Base-by-base conservation (phyloP, 805 yeast species). In the Zygosaccharomyces lentus region DNA sequence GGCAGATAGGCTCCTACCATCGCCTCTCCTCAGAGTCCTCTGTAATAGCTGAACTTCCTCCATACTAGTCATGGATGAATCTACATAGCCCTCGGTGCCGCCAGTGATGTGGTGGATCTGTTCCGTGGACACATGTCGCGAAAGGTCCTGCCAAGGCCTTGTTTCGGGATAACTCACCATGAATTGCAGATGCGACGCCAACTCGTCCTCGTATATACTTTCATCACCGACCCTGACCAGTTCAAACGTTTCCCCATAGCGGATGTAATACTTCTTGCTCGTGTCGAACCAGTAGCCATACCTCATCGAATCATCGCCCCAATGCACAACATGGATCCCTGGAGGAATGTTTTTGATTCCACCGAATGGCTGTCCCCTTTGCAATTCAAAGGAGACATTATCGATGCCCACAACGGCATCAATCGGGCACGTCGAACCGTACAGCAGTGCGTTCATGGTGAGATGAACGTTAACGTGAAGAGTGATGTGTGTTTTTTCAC, bases 201-300 rank as follows among this genome's bases (percentile, higher is more conserved):
- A 17, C 24, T 45, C 41, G 25, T 24, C 36, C 4, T 48, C 50
- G 34, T 41, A 57, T 31, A 51, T 55, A 7, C 25, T 23, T 0
- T 21, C 26, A 35, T 53, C 54, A 16, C 23, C 10, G 34, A 55
- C 62, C 12, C 29, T 25, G 16, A 34, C 10, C 38, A 58, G 26
- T 17, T 50, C 47, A 47, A 51, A 61, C n/a, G 27, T 35, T 2
- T 34, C 45, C 40, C 56, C 49, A 43, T 53, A 57, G n/a, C 42
- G 37, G 15, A 61, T 39, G n/a, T 34, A 40, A 9, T 34, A 32
- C 4, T 37, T 31, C 4, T 41, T 39, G n/a, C 37, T 30, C 9
- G 46, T 23, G 19, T 53, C 48, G 35, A 64, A 47, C 67, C 66
- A 64, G 47, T 63, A 64, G 0, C 68, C 68, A 42, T 64, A 62